Conservation (phyloP, 2,329 filamentous ascomycete genomes). For the Fusarium sp. region DNA sequence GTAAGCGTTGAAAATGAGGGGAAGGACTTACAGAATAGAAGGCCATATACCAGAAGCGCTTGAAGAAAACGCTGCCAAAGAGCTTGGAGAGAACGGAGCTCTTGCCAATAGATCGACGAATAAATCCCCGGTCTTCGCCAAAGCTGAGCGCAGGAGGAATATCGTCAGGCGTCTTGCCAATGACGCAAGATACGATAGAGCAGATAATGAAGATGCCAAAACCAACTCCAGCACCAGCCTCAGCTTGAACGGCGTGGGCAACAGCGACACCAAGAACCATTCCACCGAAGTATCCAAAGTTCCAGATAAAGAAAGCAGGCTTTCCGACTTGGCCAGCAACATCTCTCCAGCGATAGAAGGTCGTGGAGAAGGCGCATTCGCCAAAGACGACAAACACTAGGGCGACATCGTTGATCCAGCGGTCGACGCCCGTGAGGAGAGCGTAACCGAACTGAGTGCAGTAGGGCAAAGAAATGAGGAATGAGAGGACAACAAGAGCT, state of each 20-base stretch:
- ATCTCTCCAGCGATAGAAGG: slow-evolving; percentile 63
- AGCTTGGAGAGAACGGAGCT: slow-evolving; percentile 32
- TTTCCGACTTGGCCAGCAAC: slow-evolving; percentile 58
- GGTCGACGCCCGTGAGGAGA: slow-evolving; percentile 64
- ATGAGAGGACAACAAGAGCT: slow-evolving; percentile 59
- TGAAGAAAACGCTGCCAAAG: slow-evolving; percentile 53
- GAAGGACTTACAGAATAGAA: slow-evolving; percentile 65
- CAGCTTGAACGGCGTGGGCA: slow-evolving; percentile 58
- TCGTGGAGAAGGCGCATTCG: slow-evolving; percentile 63
- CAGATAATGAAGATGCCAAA: slow-evolving; percentile 63
- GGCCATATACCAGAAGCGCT: slow-evolving; percentile 62
- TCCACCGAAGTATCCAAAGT: slow-evolving; percentile 63
- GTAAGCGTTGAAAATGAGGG: not conserved
- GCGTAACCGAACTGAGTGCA: slow-evolving; percentile 69
- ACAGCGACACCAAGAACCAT: slow-evolving; percentile 63
- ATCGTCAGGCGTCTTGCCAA: slow-evolving; percentile 57
- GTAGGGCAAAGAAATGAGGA: slow-evolving; percentile 66
- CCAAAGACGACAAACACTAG: slow-evolving; percentile 66
- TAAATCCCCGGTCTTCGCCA: slow-evolving; percentile 49
- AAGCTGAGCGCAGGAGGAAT: slow-evolving; percentile 56
- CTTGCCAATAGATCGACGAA: slow-evolving; percentile 50
- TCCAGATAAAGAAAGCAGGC: slow-evolving; percentile 57
- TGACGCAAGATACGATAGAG: slow-evolving; percentile 51
- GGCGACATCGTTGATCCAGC: slow-evolving; percentile 66
- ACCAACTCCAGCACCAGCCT: slow-evolving; percentile 61